Percentiles rank a stretch among this genome's conserved stretches.
These are phyloP conservation scores for Curvularia lunata DNA, from an alignment of 2,329 filamentous ascomycete genomes.

Conservation along the genomic window DNA sequence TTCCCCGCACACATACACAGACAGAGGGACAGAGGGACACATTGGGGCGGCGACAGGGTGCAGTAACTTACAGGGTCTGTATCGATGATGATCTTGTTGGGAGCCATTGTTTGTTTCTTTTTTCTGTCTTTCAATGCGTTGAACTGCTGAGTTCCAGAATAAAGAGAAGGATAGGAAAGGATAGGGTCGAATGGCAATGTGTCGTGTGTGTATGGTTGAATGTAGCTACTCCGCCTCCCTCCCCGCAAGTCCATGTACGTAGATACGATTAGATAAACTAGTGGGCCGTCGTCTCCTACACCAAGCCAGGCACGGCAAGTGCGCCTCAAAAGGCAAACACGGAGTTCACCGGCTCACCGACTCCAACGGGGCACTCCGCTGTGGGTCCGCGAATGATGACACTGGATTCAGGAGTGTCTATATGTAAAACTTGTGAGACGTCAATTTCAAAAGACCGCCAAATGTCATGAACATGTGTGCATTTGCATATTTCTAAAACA, in stretches of 20 bases:
- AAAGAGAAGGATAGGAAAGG: too few relatives aligned
- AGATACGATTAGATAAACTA: slow-evolving; percentile 34
- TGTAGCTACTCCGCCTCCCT: too few relatives aligned
- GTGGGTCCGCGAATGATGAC: slow-evolving; percentile 9
- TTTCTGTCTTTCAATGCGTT: too few relatives aligned
- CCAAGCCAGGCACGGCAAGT: slow-evolving; percentile 23
- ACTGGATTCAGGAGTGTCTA: background rate
- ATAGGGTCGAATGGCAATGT: too few relatives aligned
- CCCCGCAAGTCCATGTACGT: background rate
- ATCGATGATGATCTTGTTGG: slow-evolving; percentile 83
- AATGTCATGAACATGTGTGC: slow-evolving; percentile 5
- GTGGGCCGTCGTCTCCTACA: slow-evolving; percentile 5
- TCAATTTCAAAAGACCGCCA: background rate
- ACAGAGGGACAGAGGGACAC: too few relatives aligned
- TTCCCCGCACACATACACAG: too few relatives aligned
- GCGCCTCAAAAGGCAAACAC: slow-evolving; percentile 10
- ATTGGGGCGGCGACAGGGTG: too few relatives aligned
- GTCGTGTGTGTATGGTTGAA: too few relatives aligned
- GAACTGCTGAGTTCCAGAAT: background rate
- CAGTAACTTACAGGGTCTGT: slow-evolving; percentile 77
- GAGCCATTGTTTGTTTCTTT: slow-evolving; percentile 38
- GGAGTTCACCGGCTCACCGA: slow-evolving; percentile 23
- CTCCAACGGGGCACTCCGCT: slow-evolving; percentile 12
- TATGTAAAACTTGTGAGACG: background rate
- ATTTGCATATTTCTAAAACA: slow-evolving; percentile 1